Percentiles rank a stretch among this genome's conserved stretches.
These are phyloP conservation scores for Cutaneotrichosporon sp. DNA, from an alignment of 1,284 basidiomycete species.

Conservation along the genomic window DNA sequence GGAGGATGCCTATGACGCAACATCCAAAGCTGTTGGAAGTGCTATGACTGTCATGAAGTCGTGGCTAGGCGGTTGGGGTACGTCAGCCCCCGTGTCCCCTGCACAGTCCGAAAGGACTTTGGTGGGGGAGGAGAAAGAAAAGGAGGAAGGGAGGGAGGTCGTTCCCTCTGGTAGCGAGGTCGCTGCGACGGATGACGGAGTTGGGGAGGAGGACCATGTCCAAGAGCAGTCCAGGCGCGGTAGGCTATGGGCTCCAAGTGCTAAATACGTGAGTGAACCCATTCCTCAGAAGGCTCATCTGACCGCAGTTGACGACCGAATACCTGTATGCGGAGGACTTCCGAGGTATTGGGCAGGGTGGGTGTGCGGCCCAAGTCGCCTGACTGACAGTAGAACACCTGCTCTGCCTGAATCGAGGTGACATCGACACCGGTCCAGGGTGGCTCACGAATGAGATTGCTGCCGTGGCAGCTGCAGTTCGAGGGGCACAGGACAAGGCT, in stretches of 20 bases:
- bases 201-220: not conserved
- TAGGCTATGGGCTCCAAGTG: slow-evolving; percentile 21
- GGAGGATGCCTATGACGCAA: slow-evolving; percentile 9
- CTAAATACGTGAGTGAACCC: slow-evolving; percentile 20
- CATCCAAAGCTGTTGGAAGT: slow-evolving; percentile 10
- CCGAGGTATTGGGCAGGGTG: slow-evolving; percentile 41
- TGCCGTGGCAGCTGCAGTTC: slow-evolving; percentile 19
- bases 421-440: slow-evolving; percentile 31
- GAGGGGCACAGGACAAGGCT: not conserved
- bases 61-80: slow-evolving; percentile 8
- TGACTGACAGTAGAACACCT: slow-evolving; percentile 37
- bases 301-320: slow-evolving; percentile 26
- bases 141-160: not conserved
- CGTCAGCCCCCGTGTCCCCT: not conserved
- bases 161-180: slow-evolving; percentile 3
- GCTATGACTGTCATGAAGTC: slow-evolving; percentile 8
- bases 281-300: not conserved
- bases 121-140: slow-evolving; percentile 1
- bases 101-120: not conserved
- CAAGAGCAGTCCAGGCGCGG: slow-evolving; percentile 7
- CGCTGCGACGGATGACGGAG: not conserved
- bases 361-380: too few species aligned
- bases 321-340: slow-evolving; percentile 40
- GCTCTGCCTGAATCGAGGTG: slow-evolving; percentile 41
- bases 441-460: slow-evolving; percentile 33